Conservation (phyloP, 176 grass and related monocot species). For the Panicum miliaceum region DNA sequence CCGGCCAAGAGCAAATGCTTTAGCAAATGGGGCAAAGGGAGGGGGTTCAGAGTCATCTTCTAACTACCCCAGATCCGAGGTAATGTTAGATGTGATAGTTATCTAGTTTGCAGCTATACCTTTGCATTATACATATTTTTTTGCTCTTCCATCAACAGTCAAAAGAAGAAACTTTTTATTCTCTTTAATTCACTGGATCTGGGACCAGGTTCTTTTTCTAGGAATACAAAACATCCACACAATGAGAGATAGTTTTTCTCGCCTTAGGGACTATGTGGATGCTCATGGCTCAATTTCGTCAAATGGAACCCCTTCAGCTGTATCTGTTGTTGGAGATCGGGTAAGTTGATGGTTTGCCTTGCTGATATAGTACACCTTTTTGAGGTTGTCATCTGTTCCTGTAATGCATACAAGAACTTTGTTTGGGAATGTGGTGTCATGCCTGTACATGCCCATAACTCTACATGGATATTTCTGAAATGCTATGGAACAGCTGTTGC, state of each 20-base stretch:
- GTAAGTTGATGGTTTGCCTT: conserved; percentile 40
- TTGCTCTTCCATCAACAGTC: not conserved
- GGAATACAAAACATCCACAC: conserved; percentile 98
- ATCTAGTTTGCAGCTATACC: conserved; percentile 1
- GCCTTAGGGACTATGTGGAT: conserved; percentile 97
- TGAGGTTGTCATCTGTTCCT: not conserved
- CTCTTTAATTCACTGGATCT: conserved; percentile 48
- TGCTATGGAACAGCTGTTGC: not conserved
- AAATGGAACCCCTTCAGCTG: conserved; percentile 80
- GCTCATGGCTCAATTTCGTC: conserved; percentile 84
- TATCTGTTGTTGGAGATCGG: conserved; percentile 52
- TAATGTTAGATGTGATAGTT: conserved; percentile 35
- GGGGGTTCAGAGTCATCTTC: conserved; percentile 96
- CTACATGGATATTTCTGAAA: not conserved
- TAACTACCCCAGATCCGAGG: conserved; percentile 94
- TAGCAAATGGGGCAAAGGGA: conserved; percentile 96
- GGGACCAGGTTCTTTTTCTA: conserved; percentile 83
- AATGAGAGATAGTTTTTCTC: conserved; percentile 97
- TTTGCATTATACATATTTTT: conserved; percentile 4
- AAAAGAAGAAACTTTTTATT: conserved; percentile 8
- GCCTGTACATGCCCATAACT: not conserved
- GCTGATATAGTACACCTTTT: conserved; percentile 7
- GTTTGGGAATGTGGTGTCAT: not conserved
- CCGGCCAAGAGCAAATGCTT: conserved; percentile 94
- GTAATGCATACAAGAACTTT: not conserved